A percentile compares a stretch with the other conserved stretches of the same genome.
Conservation (phyloP, 2,329 filamentous ascomycete genomes). For the Colletotrichum lupini region DNA sequence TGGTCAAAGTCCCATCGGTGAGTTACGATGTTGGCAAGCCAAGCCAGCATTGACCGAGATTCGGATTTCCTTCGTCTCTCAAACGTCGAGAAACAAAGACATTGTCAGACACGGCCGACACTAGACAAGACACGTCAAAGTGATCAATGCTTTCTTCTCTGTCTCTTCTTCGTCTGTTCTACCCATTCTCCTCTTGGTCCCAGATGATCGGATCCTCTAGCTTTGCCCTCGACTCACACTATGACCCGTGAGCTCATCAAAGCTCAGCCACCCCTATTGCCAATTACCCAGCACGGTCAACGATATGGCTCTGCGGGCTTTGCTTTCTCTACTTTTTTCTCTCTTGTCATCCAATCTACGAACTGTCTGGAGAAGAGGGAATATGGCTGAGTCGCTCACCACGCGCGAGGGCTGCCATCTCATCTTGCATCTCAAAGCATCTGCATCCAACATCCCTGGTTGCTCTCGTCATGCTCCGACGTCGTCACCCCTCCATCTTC, state of each 20-base stretch:
- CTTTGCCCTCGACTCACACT: conserved; percentile 10
- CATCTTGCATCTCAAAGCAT: conserved; percentile 34
- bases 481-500: conserved; percentile 13
- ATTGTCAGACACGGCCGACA: background rate
- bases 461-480: conserved; percentile 15
- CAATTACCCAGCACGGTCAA: conserved; percentile 21
- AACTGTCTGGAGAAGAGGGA: background rate
- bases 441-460: conserved; percentile 30
- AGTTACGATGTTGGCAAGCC: background rate
- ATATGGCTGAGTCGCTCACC: conserved; percentile 22
- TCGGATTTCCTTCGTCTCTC: conserved; percentile 4
- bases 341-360: conserved; percentile 29
- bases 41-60: conserved; percentile 1
- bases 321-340: background rate
- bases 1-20: background rate
- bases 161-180: conserved; percentile 1
- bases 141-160: background rate
- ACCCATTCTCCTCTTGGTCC: background rate
- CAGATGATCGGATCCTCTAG: background rate
- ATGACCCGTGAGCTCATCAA: conserved; percentile 6
- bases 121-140: background rate
- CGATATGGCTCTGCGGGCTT: conserved; percentile 14
- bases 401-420: conserved; percentile 25
- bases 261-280: conserved; percentile 29
- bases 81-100: conserved; percentile 2